A percentile compares a stretch with the other conserved stretches of the same genome.
phyloP scores from a whole-genome alignment of 148 eudicot genomes.

The Talinum fruticosum region DNA sequence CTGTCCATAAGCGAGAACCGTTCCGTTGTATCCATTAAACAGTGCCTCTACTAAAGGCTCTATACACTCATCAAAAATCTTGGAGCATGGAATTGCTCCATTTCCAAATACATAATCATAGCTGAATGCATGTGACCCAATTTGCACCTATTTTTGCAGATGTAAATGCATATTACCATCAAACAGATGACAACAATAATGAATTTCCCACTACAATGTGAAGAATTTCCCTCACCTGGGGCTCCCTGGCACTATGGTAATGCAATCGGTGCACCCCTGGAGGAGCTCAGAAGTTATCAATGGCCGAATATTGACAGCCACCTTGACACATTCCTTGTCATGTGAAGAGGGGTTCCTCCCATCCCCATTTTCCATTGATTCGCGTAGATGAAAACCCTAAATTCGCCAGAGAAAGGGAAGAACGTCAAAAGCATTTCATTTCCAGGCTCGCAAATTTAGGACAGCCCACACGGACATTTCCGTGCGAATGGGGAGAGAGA shows the following conservation, averaged over 20 bases:
- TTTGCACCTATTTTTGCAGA: constrained; percentile 56
- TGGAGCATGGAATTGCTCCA: constrained; percentile 40
- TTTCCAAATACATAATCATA: constrained; percentile 77
- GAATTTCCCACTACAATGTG: neutral
- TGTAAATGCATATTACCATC: no score
- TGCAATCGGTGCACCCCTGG: constrained; percentile 67
- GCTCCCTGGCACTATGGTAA: constrained; percentile 60
- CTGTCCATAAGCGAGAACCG: constrained; percentile 91
- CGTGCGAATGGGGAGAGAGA: no score
- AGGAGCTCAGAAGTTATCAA: constrained; percentile 66
- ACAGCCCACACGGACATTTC: no score
- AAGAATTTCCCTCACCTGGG: constrained; percentile 44
- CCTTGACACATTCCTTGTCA: constrained; percentile 55
- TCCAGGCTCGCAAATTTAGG: neutral
- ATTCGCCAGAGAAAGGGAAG: neutral
- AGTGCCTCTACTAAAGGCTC: constrained; percentile 73
- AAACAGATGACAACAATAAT: neutral
- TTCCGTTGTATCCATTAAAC: constrained; percentile 76
- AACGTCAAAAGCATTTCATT: neutral
- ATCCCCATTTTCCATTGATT: constrained; percentile 32
- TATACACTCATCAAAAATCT: constrained; percentile 66
- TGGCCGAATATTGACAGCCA: constrained; percentile 79
- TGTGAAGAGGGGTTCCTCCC: constrained; percentile 19
- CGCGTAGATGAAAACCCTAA: neutral
- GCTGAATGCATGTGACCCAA: constrained; percentile 73